Base-by-base conservation (phyloP, 1,284 basidiomycete genomes). In the Malassezia dermatis region DNA sequence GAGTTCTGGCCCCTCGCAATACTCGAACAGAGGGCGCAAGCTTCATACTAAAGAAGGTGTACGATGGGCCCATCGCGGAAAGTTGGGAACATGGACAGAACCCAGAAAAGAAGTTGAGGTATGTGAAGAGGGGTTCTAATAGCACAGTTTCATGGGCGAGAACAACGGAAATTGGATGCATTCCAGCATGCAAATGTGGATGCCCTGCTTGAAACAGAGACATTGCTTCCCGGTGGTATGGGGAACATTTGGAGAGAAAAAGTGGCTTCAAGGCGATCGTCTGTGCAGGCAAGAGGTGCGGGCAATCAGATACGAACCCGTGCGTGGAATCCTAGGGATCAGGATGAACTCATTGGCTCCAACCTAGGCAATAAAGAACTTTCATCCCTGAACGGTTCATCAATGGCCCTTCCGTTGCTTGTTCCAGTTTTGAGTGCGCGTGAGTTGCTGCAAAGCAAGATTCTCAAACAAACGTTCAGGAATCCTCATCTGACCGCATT, bases 401-500 rank as follows among this genome's bases (percentile, higher is more conserved):
- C 55, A 1, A 15, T 74, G 17, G 71, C 71, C 1, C 66, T 71
- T n/a, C 63, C 67, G 2, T 52, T 74, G 32, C 62, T 74, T 26
- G 62, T 67, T 42, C 71, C 71, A 3, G 65, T 69, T 19, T 55
- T 68, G 39, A 69, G 64, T 7, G 60, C 71, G 15, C 59, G 65
- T 4, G 63, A 59, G 35, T 44, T 74, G 35, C 58, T 74, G 35
- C 60, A 65, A n/a, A 68, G 65, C 48, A 65, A 67, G 32, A 67
- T 69, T 23, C 62, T 74, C 26, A 63, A 63, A 17, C 71, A 73
- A 48, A 73, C 64, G 5, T 74, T 74, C 56, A 59, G 64, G 30
- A 73, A 74, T 44, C 67, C 70, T 23, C 71, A 74, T 60, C 66
- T 74, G 34, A 63, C 61, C 3, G 67, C 71, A 1, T 55, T 74